phyloP scores from a whole-genome alignment of 164 flowering plant species.

The Aristolochia fimbriata region DNA sequence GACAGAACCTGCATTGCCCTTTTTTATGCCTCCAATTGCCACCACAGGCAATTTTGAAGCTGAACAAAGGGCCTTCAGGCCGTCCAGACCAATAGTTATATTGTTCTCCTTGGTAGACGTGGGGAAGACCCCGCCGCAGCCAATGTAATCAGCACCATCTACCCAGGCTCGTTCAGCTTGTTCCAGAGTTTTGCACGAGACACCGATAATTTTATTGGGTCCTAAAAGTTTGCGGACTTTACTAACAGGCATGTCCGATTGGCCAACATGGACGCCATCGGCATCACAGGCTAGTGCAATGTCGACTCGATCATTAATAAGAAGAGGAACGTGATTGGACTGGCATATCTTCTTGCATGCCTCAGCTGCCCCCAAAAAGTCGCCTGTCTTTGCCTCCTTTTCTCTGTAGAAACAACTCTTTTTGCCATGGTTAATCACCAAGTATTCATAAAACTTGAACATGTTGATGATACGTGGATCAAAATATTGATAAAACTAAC shows the following conservation, averaged over 20 bases:
- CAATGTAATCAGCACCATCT: conserved; percentile 93
- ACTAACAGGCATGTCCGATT: conserved; percentile 77
- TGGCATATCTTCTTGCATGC: conserved; percentile 58
- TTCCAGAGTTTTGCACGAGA: conserved; percentile 83
- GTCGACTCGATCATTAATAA: conserved; percentile 84
- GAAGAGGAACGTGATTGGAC: conserved; percentile 47
- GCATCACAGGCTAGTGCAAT: conserved; percentile 87
- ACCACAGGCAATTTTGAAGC: conserved; percentile 84
- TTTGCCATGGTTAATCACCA: too few relatives aligned
- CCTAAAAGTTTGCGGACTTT: conserved; percentile 67
- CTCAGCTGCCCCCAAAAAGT: conserved; percentile 63
- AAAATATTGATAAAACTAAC: conserved; percentile 24
- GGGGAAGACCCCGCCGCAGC: conserved; percentile 80
- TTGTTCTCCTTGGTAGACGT: conserved; percentile 81
- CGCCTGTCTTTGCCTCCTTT: conserved; percentile 63
- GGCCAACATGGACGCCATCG: conserved; percentile 96
- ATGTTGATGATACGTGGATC: too few relatives aligned
- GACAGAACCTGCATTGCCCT: conserved; percentile 51
- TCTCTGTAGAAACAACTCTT: conserved; percentile 36
- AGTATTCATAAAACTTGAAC: background rate
- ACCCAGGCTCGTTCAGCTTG: conserved; percentile 79
- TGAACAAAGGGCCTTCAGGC: conserved; percentile 53
- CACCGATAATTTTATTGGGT: conserved; percentile 83
- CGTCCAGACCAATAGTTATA: conserved; percentile 64
- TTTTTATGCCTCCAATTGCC: conserved; percentile 87